Conservation (phyloP, 345 rosid species). For the Citrus trifoliata region DNA sequence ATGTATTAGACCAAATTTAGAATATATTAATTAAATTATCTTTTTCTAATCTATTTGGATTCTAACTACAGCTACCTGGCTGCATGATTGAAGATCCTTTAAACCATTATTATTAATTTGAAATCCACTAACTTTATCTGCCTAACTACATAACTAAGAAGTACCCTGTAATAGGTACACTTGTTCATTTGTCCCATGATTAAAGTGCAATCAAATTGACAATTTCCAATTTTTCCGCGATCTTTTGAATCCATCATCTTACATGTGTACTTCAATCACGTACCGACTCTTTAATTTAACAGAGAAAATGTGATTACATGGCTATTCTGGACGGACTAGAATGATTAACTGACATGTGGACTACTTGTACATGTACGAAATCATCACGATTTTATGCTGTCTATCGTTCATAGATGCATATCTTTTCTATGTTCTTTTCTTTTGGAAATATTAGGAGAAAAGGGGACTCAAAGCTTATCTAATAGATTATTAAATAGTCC, state of each 20-base stretch:
- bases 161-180: not conserved
- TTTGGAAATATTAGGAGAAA: not conserved
- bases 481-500: not conserved
- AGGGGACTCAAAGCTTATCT: not conserved
- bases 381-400: not conserved
- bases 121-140: conserved; percentile 2
- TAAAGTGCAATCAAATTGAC: not conserved
- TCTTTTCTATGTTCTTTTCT: not conserved
- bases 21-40: not conserved
- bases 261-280: not conserved
- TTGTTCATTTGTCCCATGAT: not conserved
- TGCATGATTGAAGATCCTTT: not conserved
- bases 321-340: not conserved
- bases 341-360: not conserved
- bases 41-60: not conserved
- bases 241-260: not conserved
- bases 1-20: too few relatives aligned
- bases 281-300: not conserved
- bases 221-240: not conserved
- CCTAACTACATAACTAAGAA: not conserved
- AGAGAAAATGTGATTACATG: not conserved
- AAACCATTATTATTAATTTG: not conserved
- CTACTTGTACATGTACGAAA: not conserved
- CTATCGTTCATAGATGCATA: not conserved
- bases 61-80: not conserved